Evolutionary conservation across 495 filamentous ascomycete genomes (phyloP).

Genomic region (Elasticomyces elasticus): DNA sequence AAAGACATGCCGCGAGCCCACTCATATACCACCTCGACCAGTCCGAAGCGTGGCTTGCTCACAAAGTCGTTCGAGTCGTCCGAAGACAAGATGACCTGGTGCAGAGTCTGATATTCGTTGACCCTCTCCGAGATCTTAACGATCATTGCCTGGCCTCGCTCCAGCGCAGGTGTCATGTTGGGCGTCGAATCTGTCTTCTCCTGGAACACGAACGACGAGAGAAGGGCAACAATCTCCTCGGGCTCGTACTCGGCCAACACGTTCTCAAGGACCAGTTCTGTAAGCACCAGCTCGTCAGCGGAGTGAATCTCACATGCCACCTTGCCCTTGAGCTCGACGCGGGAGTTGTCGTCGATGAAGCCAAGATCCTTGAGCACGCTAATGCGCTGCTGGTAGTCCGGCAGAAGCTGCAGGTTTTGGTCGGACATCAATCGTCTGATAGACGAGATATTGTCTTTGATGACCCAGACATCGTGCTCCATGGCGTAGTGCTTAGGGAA

Average conservation of each 20-base stretch:
- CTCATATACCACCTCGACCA: constrained; percentile 96
- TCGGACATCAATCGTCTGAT: constrained; percentile 83
- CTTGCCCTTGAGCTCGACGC: constrained; percentile 92
- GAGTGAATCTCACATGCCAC: constrained; percentile 98
- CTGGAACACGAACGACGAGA: constrained; percentile 96
- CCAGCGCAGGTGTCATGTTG: constrained; percentile 71
- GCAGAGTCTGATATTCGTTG: constrained; percentile 71
- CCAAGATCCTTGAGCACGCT: constrained; percentile 79
- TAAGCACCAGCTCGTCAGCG: constrained; percentile 92
- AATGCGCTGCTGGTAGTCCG: constrained; percentile 93
- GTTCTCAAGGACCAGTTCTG: constrained; percentile 92
- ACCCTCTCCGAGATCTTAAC: constrained; percentile 82
- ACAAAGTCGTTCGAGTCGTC: constrained; percentile 91
- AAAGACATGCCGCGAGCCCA: constrained; percentile 98
- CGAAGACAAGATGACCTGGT: constrained; percentile 80
- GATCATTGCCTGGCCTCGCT: constrained; percentile 77
- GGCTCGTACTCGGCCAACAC: constrained; percentile 91
- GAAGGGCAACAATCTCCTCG: constrained; percentile 88
- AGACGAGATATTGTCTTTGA: constrained; percentile 79
- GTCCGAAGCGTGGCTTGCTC: constrained; percentile 72
- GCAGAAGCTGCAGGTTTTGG: constrained; percentile 92
- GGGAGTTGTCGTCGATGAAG: constrained; percentile 73
- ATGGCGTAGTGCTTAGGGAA: constrained; percentile 89
- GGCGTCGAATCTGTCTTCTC: constrained; percentile 85
- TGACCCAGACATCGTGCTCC: constrained; percentile 88